phyloP scores from a whole-genome alignment of 2,329 filamentous ascomycete genomes.

The Macrophomina phaseolina region DNA sequence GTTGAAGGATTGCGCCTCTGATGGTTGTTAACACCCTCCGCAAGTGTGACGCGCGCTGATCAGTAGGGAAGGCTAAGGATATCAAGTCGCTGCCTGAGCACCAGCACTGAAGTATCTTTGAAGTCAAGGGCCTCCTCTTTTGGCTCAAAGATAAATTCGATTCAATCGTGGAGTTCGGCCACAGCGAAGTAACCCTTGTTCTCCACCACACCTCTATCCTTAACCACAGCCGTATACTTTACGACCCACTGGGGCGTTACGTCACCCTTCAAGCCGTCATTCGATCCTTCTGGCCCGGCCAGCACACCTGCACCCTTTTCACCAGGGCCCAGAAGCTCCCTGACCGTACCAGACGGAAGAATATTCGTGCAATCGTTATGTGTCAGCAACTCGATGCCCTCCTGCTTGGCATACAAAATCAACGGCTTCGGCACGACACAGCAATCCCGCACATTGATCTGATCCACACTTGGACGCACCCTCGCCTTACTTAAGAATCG shows the following conservation, averaged over 20 bases:
- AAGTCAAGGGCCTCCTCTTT: not conserved
- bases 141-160: not conserved
- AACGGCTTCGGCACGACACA: slow-evolving; percentile 93
- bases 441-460: slow-evolving; percentile 96
- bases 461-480: slow-evolving; percentile 81
- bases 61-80: too few species aligned
- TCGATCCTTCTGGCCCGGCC: slow-evolving; percentile 60
- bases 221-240: slow-evolving; percentile 95
- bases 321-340: slow-evolving; percentile 79
- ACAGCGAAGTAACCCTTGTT: slow-evolving; percentile 97
- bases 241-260: slow-evolving; percentile 91
- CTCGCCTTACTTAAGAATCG: slow-evolving; percentile 74
- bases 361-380: slow-evolving; percentile 96
- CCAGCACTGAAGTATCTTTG: too few species aligned
- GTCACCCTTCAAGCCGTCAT: slow-evolving; percentile 72
- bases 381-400: slow-evolving; percentile 85
- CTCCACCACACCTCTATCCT: slow-evolving; percentile 92
- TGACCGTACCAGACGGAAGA: slow-evolving; percentile 80
- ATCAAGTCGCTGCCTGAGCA: too few species aligned
- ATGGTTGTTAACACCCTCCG: too few species aligned
- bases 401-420: slow-evolving; percentile 79
- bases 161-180: slow-evolving; percentile 66
- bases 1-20: too few species aligned
- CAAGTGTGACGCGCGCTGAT: too few species aligned
- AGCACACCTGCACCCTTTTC: slow-evolving; percentile 77